Percentiles rank a stretch among this genome's conserved stretches.
Evolutionary conservation across 345 rosid genomes (phyloP).

Genomic region (Brassica nigra): DNA sequence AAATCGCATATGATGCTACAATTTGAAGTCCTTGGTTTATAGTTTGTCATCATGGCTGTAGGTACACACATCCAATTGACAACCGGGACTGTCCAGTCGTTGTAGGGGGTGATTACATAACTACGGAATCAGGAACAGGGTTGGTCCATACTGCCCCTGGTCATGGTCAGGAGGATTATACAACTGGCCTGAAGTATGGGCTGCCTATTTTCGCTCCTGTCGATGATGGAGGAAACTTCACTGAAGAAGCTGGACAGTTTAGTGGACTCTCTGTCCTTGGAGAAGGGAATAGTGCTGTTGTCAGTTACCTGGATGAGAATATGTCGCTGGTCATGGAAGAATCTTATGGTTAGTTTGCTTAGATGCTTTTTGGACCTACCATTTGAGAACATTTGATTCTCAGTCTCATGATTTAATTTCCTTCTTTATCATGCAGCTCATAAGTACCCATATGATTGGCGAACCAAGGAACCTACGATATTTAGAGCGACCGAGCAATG

Average conservation of each 20-base stretch:
- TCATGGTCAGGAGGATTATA: slow-evolving; percentile 97
- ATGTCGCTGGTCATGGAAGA: slow-evolving; percentile 79
- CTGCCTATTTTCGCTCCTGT: slow-evolving; percentile 81
- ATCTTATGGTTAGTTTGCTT: slow-evolving; percentile 64
- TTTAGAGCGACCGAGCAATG: slow-evolving; percentile 99
- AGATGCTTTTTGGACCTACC: slow-evolving; percentile 13
- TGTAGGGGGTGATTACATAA: slow-evolving; percentile 90
- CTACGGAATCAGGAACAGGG: slow-evolving; percentile 98
- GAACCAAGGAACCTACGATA: slow-evolving; percentile 92
- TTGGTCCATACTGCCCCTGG: slow-evolving; percentile 99
- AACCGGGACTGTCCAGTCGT: slow-evolving; percentile 80
- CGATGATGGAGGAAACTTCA: slow-evolving; percentile 86
- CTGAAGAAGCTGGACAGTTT: slow-evolving; percentile 87
- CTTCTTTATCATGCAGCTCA: slow-evolving; percentile 58
- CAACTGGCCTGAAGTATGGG: slow-evolving; percentile 84
- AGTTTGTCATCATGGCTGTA: slow-evolving; percentile 46
- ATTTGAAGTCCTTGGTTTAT: slow-evolving; percentile 23
- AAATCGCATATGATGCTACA: slow-evolving; percentile 10
- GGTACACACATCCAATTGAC: slow-evolving; percentile 82
- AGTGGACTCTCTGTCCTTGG: slow-evolving; percentile 93
- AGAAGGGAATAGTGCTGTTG: slow-evolving; percentile 86
- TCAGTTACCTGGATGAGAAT: slow-evolving; percentile 71
- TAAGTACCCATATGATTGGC: slow-evolving; percentile 98
- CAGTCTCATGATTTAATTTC: slow-evolving; percentile 15
- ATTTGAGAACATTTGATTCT: slow-evolving; percentile 1